Base-by-base conservation (phyloP, 2,329 filamentous ascomycete species). In the Emmonsiellopsis sp. region DNA sequence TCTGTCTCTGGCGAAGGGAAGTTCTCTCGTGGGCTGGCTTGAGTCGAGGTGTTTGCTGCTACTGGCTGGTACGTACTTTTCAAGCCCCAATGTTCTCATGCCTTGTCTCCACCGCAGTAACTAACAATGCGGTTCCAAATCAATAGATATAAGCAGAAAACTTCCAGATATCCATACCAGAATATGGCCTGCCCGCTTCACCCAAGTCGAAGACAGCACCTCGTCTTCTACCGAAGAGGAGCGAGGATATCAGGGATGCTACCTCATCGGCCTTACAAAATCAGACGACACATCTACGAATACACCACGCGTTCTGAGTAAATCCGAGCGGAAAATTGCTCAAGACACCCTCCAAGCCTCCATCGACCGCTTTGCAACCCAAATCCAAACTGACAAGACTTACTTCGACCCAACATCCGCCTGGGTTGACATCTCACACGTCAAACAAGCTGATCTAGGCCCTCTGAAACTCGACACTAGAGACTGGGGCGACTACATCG, bases 121-220 rank as follows among this genome's bases (percentile, higher is more conserved):
- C 55, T 56, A 58, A 45, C 31, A 6, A 31, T 15, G 9, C 38
- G 3, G 7, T 31, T 44, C 7, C 16, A 40, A 16, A 56, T 50
- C 5, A 15, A 51, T 54, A 81, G 82, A 85, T 55, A 67, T 86
- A 15, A 70, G 79, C 55, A 76, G 76, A 47, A 74, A 75, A 10
- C 64, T 81, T 13, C 77, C 79, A 0, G 65, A 70, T 1, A 60
- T 85, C 3, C 68, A 77, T 46, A 74, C 79, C 1, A 76, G 81
- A 16, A 80, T 86, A 20, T 86, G 83, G 83, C 83, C 83, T 1
- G 77, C 75, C 6, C 74, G 80, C 8, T 86, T 85, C 55, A 72
- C 78, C 5, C 71, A 73, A 7, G 45, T 63, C 1, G 62, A 70
- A 0, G 64, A 60, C 5, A 49, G 57, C 6, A 32, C 3, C 11